A percentile compares a stretch with the other conserved stretches of the same genome.
Conservation (phyloP, 305 asterid species). For the Plantago lanceolata region DNA sequence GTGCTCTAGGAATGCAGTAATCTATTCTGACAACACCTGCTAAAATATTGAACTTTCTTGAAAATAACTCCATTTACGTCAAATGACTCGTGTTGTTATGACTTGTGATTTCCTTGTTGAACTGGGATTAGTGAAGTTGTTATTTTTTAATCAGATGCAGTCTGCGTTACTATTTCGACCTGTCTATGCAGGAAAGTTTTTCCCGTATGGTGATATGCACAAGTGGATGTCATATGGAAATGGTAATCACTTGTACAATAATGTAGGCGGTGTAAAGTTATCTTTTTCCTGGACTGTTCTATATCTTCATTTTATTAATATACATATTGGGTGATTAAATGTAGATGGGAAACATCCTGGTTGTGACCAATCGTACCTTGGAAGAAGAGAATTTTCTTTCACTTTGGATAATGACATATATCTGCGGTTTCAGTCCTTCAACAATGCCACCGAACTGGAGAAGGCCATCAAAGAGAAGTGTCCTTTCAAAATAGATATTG, state of each 20-base stretch:
- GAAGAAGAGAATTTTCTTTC: constrained; percentile 62
- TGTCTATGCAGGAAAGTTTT: constrained; percentile 64
- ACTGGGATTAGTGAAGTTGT: not conserved
- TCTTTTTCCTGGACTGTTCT: not conserved
- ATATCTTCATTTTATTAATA: constrained; percentile 2
- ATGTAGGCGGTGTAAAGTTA: no score
- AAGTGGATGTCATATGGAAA: constrained; percentile 94
- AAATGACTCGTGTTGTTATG: no score
- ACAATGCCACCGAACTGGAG: constrained; percentile 50
- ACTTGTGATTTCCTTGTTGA: not conserved
- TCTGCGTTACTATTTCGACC: constrained; percentile 22
- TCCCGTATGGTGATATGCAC: constrained; percentile 72
- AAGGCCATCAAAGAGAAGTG: constrained; percentile 72
- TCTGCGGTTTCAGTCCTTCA: constrained; percentile 68
- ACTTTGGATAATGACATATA: constrained; percentile 69
- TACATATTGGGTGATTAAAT: constrained; percentile 21
- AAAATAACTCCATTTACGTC: no score
- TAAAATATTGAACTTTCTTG: no score
- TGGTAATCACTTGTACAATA: constrained; percentile 38
- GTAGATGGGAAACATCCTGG: constrained; percentile 97
- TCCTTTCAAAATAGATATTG: constrained; percentile 69
- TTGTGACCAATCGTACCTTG: constrained; percentile 44
- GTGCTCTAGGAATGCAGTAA: no score
- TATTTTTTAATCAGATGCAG: not conserved
- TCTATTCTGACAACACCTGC: no score